Percentiles rank a stretch among this genome's conserved stretches.
These are phyloP conservation scores for Penicillium antarcticum DNA, from an alignment of 495 filamentous ascomycete genomes.

Conservation along the genomic window DNA sequence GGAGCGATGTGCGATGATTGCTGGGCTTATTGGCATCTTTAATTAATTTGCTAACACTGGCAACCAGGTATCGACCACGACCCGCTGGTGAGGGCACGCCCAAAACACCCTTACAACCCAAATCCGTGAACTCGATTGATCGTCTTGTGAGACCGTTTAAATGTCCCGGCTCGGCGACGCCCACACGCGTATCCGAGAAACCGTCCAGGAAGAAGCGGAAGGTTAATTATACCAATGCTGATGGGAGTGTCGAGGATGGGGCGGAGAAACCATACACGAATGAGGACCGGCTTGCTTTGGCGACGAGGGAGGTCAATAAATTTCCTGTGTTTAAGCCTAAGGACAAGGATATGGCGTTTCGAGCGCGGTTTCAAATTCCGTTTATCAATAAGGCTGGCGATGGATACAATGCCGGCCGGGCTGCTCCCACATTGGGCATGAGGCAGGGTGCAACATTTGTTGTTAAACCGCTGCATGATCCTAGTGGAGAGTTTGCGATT, in stretches of 20 bases:
- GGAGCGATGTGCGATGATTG: slow-evolving; percentile 20
- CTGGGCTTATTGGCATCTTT: neutral
- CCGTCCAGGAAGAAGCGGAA: slow-evolving; percentile 84
- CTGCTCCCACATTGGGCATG: slow-evolving; percentile 83
- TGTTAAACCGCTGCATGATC: slow-evolving; percentile 90
- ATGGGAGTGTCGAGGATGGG: slow-evolving; percentile 61
- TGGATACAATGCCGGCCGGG: slow-evolving; percentile 71
- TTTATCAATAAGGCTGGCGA: slow-evolving; percentile 74
- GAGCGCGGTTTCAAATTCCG: slow-evolving; percentile 80
- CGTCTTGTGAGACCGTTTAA: slow-evolving; percentile 84
- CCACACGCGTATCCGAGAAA: slow-evolving; percentile 69
- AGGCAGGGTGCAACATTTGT: slow-evolving; percentile 80
- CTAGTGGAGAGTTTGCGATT: slow-evolving; percentile 93
- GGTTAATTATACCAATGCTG: slow-evolving; percentile 84
- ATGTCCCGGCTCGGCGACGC: slow-evolving; percentile 79
- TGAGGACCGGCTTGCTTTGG: slow-evolving; percentile 80
- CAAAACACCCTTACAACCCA: slow-evolving; percentile 35
- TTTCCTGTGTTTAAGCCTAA: slow-evolving; percentile 89
- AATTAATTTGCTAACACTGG: slow-evolving; percentile 2
- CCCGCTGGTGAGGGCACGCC: slow-evolving; percentile 26
- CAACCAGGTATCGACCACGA: slow-evolving; percentile 44
- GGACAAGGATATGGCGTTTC: slow-evolving; percentile 79
- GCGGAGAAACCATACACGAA: slow-evolving; percentile 83
- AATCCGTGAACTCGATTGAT: slow-evolving; percentile 56
- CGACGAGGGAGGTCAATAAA: slow-evolving; percentile 82